Base-by-base conservation (phyloP, 2,329 filamentous ascomycete species). In the Aureobasidium sp. region DNA sequence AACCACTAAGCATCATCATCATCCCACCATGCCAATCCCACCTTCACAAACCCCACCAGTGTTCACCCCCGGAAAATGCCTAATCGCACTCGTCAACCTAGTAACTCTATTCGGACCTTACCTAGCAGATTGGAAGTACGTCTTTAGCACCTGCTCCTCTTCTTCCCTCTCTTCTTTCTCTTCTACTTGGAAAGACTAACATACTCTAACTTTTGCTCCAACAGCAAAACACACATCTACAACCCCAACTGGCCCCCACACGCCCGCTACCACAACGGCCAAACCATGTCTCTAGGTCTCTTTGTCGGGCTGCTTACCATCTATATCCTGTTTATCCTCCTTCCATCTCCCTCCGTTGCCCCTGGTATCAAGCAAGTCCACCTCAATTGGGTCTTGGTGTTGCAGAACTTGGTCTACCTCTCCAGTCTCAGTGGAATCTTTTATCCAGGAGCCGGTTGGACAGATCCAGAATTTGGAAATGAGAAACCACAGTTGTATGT, bases 191-290 rank as follows among this genome's bases (percentile, higher is more conserved):
- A 21, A 21, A 21, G 21, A 21, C 21, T 21, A 21, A 21, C 21
- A 21, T 21, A 21, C 21, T 21, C 21, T 21, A 21, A 21, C 21
- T 21, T 21, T 21, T 21, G 21, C 21, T 21, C 21, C 21, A 21
- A 21, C 16, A 44, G 42, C 10, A 16, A 76, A 47, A 79, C 77
- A 0, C 78, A 79, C 69, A 69, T 80, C 63, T 69, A 72, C 61
- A 79, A 80, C 66, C 76, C 77, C 0, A 67, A 66, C 58, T 80
- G 78, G 78, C 72, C 76, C 1, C 76, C 76, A 0, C 78, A 81
- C 66, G 78, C 77, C 14, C 73, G 74, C 63, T 80, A 78, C 68
- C 77, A 80, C 68, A 79, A 78, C 64, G 77, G 76, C 0, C 78
- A 79, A 65, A 79, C 77, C 27, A 78, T 80, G 76, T 71, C 71